These are phyloP conservation scores for Aspergillus heteromorphus DNA, from an alignment of 495 filamentous ascomycete genomes.

Conservation along the genomic window DNA sequence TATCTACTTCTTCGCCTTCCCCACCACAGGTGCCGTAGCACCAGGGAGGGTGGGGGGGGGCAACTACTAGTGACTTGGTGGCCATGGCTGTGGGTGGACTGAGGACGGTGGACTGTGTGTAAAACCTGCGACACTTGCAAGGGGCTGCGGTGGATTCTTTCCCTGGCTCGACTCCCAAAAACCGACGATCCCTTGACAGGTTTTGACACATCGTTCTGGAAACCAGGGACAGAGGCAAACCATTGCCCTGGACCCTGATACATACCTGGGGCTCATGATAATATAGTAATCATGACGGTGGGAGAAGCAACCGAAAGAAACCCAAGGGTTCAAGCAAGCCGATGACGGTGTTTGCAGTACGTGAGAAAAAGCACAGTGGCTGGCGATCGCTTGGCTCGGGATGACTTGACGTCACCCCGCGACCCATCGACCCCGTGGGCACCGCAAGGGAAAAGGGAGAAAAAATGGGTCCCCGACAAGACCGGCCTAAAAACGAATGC, in stretches of 20 bases:
- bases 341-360: not conserved
- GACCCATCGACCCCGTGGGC: constrained; percentile 5
- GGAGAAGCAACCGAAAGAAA: not conserved
- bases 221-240: constrained; percentile 1
- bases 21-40: no score
- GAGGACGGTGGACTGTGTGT: not conserved
- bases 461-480: not conserved
- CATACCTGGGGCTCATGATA: no score
- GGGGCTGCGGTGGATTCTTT: not conserved
- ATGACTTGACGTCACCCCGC: constrained; percentile 13
- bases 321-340: not conserved
- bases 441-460: not conserved
- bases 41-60: not conserved
- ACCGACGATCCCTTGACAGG: constrained; percentile 5
- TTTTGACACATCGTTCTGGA: constrained; percentile 17
- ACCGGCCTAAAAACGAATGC: not conserved
- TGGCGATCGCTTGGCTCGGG: not conserved
- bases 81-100: not conserved
- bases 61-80: not conserved
- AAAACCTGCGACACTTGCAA: no score
- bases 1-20: not conserved
- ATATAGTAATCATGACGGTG: not conserved
- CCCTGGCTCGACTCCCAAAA: not conserved
- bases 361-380: not conserved
- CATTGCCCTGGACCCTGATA: no score